A percentile compares a stretch with the other conserved stretches of the same genome.
Conservation (phyloP, 495 filamentous ascomycete genomes). For the Lasiosphaeria miniovina region DNA sequence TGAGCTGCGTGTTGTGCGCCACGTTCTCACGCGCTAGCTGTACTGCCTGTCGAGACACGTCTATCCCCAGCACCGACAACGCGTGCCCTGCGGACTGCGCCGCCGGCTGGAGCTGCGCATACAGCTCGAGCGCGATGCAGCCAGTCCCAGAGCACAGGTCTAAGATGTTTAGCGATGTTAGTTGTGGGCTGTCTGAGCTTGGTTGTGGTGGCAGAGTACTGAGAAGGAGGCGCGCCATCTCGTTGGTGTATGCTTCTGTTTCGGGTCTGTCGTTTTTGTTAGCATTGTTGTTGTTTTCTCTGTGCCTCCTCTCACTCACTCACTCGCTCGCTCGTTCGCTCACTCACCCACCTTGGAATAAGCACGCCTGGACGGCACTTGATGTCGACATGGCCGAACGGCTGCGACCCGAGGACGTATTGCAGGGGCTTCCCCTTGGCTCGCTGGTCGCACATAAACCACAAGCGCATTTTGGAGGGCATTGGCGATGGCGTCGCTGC, state of each 20-base stretch:
- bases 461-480: constrained; percentile 30
- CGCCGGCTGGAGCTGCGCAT: constrained; percentile 47
- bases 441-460: constrained; percentile 54
- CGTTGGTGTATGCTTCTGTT: constrained; percentile 65
- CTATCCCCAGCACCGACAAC: constrained; percentile 46
- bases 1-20: constrained; percentile 48
- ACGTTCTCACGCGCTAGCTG: constrained; percentile 61
- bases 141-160: constrained; percentile 91
- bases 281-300: background rate
- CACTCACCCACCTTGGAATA: constrained; percentile 65
- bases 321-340: no score
- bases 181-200: background rate
- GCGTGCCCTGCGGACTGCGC: constrained; percentile 16
- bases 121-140: constrained; percentile 78
- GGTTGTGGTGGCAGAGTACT: constrained; percentile 1
- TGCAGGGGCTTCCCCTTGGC: constrained; percentile 73
- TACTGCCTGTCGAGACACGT: constrained; percentile 61
- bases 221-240: constrained; percentile 52
- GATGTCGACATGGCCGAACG: constrained; percentile 83
- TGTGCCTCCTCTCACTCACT: background rate
- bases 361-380: constrained; percentile 70
- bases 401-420: constrained; percentile 85
- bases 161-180: constrained; percentile 54
- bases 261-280: constrained; percentile 41
- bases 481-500: constrained; percentile 3